Evolutionary conservation across 257 asterid species (phyloP).

Genomic region (Ajuga chamaepitys): DNA sequence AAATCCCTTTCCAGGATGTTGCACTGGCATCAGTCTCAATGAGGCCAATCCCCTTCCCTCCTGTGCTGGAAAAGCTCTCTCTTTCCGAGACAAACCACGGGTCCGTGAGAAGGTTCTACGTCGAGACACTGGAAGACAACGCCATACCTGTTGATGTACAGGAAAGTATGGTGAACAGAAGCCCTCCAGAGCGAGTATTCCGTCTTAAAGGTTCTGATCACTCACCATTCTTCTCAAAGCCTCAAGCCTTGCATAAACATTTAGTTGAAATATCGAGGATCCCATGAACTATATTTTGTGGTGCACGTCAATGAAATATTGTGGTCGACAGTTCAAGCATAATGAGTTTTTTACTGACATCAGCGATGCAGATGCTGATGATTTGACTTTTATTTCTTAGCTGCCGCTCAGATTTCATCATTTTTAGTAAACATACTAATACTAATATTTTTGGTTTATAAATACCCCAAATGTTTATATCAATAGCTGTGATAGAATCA

Average conservation of each 20-base stretch:
- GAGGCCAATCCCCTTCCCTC: slow-evolving; percentile 90
- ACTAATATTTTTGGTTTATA: neutral
- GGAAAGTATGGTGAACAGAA: slow-evolving; percentile 56
- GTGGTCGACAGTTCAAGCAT: slow-evolving; percentile 15
- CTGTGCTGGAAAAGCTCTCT: slow-evolving; percentile 75
- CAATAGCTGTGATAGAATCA: neutral
- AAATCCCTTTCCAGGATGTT: slow-evolving; percentile 55
- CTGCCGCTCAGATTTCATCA: neutral
- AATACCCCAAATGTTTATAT: slow-evolving; percentile 3
- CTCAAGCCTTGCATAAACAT: slow-evolving; percentile 82
- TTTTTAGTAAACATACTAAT: neutral
- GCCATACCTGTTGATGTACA: slow-evolving; percentile 73
- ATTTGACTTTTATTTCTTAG: slow-evolving; percentile 1
- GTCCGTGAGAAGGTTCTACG: slow-evolving; percentile 69
- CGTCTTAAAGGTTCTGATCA: slow-evolving; percentile 88
- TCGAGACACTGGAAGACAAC: slow-evolving; percentile 76
- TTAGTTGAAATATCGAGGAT: slow-evolving; percentile 74
- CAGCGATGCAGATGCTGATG: slow-evolving; percentile 22
- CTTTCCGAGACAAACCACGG: slow-evolving; percentile 77
- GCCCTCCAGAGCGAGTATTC: slow-evolving; percentile 71
- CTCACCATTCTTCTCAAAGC: slow-evolving; percentile 95
- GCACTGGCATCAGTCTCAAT: slow-evolving; percentile 94
- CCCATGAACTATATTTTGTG: slow-evolving; percentile 17
- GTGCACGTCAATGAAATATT: neutral
- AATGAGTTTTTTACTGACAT: slow-evolving; percentile 14